These are phyloP conservation scores for Chrysoporthe puriensis DNA, from an alignment of 2,329 filamentous ascomycete species.

Conservation along the genomic window DNA sequence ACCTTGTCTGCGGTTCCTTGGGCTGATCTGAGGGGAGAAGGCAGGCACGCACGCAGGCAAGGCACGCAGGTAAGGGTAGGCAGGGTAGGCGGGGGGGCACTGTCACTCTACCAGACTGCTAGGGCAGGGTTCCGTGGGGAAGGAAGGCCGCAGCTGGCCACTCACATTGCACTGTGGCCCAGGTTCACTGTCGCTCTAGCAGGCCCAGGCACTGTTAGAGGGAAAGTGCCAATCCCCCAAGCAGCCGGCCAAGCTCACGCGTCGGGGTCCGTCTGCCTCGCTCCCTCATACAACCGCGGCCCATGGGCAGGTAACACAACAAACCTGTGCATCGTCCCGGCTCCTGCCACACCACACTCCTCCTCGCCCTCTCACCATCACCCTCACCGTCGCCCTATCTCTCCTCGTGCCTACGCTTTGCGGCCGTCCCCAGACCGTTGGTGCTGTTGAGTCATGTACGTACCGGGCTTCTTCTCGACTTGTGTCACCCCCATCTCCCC, in stretches of 20 bases:
- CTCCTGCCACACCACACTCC: neutral
- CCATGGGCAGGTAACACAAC: neutral
- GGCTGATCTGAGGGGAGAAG: slow-evolving; percentile 45
- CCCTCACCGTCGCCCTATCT: neutral
- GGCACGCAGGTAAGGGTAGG: slow-evolving; percentile 11
- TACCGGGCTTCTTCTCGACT: too few relatives aligned
- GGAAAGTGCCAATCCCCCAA: slow-evolving; percentile 12
- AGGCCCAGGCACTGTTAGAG: slow-evolving; percentile 15
- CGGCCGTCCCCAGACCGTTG: too few relatives aligned
- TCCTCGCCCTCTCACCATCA: neutral
- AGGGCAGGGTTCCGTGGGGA: slow-evolving; percentile 18
- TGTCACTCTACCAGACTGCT: slow-evolving; percentile 14
- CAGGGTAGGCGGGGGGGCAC: neutral
- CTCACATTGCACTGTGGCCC: slow-evolving; percentile 15
- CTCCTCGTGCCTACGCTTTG: neutral
- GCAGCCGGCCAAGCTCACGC: neutral
- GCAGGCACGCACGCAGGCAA: slow-evolving; percentile 30
- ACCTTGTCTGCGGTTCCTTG: slow-evolving; percentile 66
- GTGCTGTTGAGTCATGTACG: too few relatives aligned
- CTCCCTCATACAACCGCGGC: neutral
- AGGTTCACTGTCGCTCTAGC: slow-evolving; percentile 14
- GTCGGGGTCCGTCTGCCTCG: neutral
- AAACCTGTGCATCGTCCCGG: slow-evolving; percentile 3
- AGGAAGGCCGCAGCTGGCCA: slow-evolving; percentile 16
- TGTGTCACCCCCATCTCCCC: neutral